phyloP scores from a whole-genome alignment of 129 eudicot genomes.

The Deinandra increscens region DNA sequence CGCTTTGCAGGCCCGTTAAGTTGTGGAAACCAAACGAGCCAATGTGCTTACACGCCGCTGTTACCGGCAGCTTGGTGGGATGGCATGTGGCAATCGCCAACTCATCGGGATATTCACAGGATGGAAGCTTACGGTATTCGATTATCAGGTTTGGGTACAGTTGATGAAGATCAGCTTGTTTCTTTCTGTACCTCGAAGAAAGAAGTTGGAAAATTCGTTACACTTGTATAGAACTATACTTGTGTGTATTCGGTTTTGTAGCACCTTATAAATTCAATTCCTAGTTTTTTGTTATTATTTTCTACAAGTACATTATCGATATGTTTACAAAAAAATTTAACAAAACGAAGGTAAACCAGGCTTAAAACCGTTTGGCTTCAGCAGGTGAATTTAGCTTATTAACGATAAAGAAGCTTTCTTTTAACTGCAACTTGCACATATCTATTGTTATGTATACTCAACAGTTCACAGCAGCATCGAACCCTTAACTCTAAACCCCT shows the following conservation, averaged over 20 bases:
- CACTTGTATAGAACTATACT: conserved; percentile 36
- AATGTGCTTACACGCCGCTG: conserved; percentile 80
- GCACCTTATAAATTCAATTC: too few species aligned
- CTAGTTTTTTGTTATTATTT: too few species aligned
- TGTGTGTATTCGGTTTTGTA: not conserved
- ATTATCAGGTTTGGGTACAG: conserved; percentile 74
- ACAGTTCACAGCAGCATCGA: too few species aligned
- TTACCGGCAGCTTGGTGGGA: conserved; percentile 97
- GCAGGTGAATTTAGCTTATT: too few species aligned
- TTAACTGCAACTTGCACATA: too few species aligned
- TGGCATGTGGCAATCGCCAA: conserved; percentile 89
- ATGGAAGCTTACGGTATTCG: conserved; percentile 64
- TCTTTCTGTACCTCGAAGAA: conserved; percentile 52
- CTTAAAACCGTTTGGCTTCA: too few species aligned
- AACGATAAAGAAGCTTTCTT: too few species aligned
- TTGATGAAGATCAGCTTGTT: conserved; percentile 45
- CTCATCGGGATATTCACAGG: conserved; percentile 53
- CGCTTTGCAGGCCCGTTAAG: conserved; percentile 83
- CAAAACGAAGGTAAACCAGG: too few species aligned
- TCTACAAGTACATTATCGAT: too few species aligned
- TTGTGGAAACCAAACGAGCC: conserved; percentile 63
- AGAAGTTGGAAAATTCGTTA: conserved; percentile 22
- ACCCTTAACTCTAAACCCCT: too few species aligned
- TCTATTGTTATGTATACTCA: too few species aligned
- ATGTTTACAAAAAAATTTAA: too few species aligned